Evolutionary conservation across 768 basidiomycete genomes (phyloP).

Genomic region (Pilatotrama ljubarskyi): DNA sequence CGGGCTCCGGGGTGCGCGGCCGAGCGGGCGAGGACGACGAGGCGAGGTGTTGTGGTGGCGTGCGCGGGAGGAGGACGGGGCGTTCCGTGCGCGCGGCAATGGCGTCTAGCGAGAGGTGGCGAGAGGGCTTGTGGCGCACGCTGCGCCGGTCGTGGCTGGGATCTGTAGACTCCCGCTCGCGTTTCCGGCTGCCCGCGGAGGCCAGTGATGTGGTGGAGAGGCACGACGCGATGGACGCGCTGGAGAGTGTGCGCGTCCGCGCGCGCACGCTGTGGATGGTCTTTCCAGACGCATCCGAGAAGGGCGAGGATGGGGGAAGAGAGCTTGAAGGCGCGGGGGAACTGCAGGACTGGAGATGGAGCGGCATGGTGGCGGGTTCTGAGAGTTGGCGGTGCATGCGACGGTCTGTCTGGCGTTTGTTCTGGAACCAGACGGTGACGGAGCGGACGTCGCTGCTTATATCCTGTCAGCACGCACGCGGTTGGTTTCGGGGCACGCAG

Average conservation of each 20-base stretch:
- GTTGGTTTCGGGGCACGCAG: too few relatives aligned
- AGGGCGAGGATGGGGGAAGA: conserved; percentile 17
- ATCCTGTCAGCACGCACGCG: background rate
- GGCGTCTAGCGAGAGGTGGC: conserved; percentile 34
- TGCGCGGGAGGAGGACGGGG: conserved; percentile 25
- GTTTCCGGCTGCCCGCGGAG: background rate
- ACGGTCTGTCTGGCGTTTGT: conserved; percentile 38
- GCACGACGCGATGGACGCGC: background rate
- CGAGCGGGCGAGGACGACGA: conserved; percentile 20
- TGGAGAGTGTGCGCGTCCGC: conserved; percentile 11
- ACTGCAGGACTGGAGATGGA: background rate
- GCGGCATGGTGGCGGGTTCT: background rate
- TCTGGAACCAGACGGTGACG: conserved; percentile 40
- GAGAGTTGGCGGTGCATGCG: conserved; percentile 24
- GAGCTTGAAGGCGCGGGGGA: conserved; percentile 1
- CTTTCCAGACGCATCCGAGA: conserved; percentile 20
- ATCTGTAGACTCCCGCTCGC: conserved; percentile 2
- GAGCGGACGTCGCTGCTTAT: conserved; percentile 27
- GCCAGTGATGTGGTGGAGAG: background rate
- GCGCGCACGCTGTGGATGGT: conserved; percentile 19
- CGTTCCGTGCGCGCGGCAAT: conserved; percentile 36
- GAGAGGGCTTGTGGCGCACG: conserved; percentile 12
- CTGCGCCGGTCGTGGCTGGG: conserved; percentile 16
- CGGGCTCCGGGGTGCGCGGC: conserved; percentile 14
- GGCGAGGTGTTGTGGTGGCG: conserved; percentile 26